phyloP scores from a whole-genome alignment of 257 asterid species.

The Solanum sparsipilum region DNA sequence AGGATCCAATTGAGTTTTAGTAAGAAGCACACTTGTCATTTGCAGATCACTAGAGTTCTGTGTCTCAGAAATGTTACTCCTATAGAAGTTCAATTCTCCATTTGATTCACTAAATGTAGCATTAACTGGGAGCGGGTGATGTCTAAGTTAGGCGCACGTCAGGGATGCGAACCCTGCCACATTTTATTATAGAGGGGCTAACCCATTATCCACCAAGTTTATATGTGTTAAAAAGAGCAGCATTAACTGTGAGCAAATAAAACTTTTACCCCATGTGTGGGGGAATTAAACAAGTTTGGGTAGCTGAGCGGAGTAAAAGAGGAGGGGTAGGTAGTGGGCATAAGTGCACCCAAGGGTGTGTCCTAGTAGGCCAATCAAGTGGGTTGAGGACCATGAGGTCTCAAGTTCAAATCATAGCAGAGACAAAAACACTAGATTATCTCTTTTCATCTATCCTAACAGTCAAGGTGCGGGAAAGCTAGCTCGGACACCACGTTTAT shows the following conservation, averaged over 20 bases:
- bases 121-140: not conserved
- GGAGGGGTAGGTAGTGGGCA: not conserved
- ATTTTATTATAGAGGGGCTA: not conserved
- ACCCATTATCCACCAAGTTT: not conserved
- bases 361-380: not conserved
- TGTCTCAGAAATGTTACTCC: not conserved
- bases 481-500: not conserved
- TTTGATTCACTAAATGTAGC: not conserved
- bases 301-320: not conserved
- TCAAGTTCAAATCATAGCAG: not conserved
- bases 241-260: not conserved
- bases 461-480: not conserved
- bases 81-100: not conserved
- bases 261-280: not conserved
- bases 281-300: not conserved
- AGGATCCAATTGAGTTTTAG: not conserved
- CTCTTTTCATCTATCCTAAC: not conserved
- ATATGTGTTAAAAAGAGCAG: not conserved
- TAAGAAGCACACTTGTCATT: not conserved
- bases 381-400: not conserved
- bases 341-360: not conserved
- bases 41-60: not conserved
- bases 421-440: no score
- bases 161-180: not conserved
- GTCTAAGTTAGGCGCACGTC: not conserved